Conservation (phyloP, 1,139 yeast genomes). For the Saccharomyces hybrid region DNA sequence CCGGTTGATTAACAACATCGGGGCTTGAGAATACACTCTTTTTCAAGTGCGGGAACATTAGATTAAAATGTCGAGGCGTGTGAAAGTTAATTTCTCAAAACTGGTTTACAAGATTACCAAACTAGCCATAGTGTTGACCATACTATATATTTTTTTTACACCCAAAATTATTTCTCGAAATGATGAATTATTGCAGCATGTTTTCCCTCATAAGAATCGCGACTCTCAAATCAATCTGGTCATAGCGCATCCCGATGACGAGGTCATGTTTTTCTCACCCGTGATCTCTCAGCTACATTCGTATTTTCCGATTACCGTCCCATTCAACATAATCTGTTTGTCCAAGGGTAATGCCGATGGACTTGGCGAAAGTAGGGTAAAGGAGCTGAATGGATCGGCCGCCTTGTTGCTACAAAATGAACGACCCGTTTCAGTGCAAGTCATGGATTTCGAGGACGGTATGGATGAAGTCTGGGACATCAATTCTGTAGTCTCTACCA, state of each 20-base stretch:
- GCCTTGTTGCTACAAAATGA: constrained; percentile 44
- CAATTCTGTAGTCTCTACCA: constrained; percentile 5
- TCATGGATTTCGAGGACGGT: constrained; percentile 53
- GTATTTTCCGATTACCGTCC: constrained; percentile 9
- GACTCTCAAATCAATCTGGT: constrained; percentile 34
- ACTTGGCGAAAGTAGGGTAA: constrained; percentile 52
- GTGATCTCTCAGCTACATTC: constrained; percentile 33
- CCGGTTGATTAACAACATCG: background rate
- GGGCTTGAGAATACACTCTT: background rate
- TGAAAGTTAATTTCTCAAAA: constrained; percentile 2
- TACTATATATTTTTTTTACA: constrained; percentile 12
- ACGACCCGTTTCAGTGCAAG: constrained; percentile 38
- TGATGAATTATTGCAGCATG: constrained; percentile 2
- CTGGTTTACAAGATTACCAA: constrained; percentile 8
- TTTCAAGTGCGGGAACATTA: background rate
- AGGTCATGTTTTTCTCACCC: constrained; percentile 95
- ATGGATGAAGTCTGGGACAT: constrained; percentile 65
- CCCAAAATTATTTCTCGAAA: constrained; percentile 9
- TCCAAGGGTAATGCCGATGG: constrained; percentile 75
- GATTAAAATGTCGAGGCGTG: background rate
- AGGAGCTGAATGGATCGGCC: constrained; percentile 56
- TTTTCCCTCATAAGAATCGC: constrained; percentile 3
- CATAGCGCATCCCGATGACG: constrained; percentile 97
- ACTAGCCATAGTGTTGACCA: constrained; percentile 10
- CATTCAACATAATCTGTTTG: constrained; percentile 57